phyloP scores from a whole-genome alignment of 73 alveolate species.

The Loxodes magnus region DNA sequence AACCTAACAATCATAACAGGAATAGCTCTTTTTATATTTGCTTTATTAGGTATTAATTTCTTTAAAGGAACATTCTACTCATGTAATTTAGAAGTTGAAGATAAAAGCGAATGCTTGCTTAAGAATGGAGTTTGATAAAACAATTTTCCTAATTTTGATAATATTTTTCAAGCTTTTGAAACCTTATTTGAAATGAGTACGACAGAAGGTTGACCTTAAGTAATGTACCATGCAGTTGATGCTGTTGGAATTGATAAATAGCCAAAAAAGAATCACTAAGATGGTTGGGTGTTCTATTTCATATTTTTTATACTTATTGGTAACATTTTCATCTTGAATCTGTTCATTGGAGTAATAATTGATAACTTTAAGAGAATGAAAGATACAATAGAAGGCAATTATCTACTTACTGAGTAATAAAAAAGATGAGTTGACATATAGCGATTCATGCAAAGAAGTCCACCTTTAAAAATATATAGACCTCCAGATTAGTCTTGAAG shows the following conservation, averaged over 20 bases:
- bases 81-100: slow-evolving; percentile 14
- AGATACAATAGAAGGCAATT: slow-evolving; percentile 22
- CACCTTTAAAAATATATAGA: no score
- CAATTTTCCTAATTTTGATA: slow-evolving; percentile 61
- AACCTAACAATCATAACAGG: slow-evolving; percentile 68
- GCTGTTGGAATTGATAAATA: slow-evolving; percentile 39
- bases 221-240: slow-evolving; percentile 62
- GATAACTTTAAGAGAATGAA: slow-evolving; percentile 59
- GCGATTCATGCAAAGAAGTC: slow-evolving; percentile 27
- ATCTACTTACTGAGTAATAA: slow-evolving; percentile 31
- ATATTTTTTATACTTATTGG: slow-evolving; percentile 77
- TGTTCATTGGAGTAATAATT: slow-evolving; percentile 90
- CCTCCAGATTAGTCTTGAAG: no score
- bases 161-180: slow-evolving; percentile 69
- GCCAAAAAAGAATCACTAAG: slow-evolving; percentile 50
- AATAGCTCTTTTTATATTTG: slow-evolving; percentile 86
- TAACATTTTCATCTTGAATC: slow-evolving; percentile 75
- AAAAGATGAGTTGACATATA: slow-evolving; percentile 48
- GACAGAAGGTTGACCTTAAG: slow-evolving; percentile 92
- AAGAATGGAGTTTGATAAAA: slow-evolving; percentile 50
- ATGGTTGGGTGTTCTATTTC: slow-evolving; percentile 62
- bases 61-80: slow-evolving; percentile 71
- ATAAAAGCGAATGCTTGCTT: slow-evolving; percentile 19
- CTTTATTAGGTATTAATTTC: slow-evolving; percentile 76
- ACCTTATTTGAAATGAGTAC: slow-evolving; percentile 77